Conservation (phyloP, 441 rosid species). For the Syzygium malaccense region DNA sequence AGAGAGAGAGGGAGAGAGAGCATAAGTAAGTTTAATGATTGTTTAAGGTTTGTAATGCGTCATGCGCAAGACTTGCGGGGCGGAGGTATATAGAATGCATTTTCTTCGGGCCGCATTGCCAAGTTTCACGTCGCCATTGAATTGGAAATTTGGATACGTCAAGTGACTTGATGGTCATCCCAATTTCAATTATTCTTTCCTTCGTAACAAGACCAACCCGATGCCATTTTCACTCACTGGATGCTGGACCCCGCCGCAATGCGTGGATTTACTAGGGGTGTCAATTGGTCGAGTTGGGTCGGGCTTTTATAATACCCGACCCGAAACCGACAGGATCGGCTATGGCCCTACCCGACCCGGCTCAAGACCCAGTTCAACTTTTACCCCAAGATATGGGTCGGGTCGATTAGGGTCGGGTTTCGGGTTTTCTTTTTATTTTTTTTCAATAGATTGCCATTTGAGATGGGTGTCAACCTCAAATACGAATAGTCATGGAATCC, state of each 20-base stretch:
- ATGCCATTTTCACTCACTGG: background rate
- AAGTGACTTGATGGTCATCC: background rate
- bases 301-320: too few species aligned
- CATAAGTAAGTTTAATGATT: background rate
- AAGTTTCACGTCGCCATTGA: background rate
- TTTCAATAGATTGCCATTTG: too few species aligned
- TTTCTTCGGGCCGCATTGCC: background rate
- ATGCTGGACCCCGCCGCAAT: background rate
- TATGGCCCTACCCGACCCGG: too few species aligned
- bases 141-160: background rate
- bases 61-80: background rate
- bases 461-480: too few species aligned
- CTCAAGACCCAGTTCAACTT: too few species aligned
- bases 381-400: too few species aligned
- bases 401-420: too few species aligned
- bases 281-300: too few species aligned
- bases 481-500: too few species aligned
- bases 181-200: background rate
- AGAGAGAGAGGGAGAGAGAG: background rate
- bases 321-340: too few species aligned
- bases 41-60: background rate
- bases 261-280: background rate
- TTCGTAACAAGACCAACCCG: background rate
- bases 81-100: background rate
- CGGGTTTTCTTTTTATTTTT: too few species aligned